Base-by-base conservation (phyloP, 1,284 basidiomycete species). In the Ganoderma meredithae region DNA sequence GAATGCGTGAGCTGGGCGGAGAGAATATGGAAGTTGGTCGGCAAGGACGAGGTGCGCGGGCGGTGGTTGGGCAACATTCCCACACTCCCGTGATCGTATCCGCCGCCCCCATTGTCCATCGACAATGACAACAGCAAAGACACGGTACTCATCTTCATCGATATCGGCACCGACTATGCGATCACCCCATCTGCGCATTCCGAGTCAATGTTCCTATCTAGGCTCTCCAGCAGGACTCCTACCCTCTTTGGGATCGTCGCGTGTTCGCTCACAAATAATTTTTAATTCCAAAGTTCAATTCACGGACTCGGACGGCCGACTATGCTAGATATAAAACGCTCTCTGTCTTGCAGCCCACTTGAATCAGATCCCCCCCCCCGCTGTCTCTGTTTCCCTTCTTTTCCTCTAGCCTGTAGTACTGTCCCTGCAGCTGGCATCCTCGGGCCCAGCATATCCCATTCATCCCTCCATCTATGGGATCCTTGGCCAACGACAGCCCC, bases 141-240 rank as follows among this genome's bases (percentile, higher is more conserved):
- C n/a, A n/a, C n/a, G n/a, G n/a, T n/a, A n/a, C n/a, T n/a, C n/a
- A n/a, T n/a, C n/a, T n/a, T n/a, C n/a, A n/a, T n/a, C n/a, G n/a
- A n/a, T n/a, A n/a, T n/a, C n/a, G n/a, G n/a, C n/a, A n/a, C 25
- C 52, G 52, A 12, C 52, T 53, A 6, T 3, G 27, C 25, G 6
- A 25, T 27, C 49, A 31, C 31, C 27, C 52, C 3, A 27, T 53
- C 27, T 13, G 13, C 10, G 27, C 17, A 4, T 31, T 53, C 47
- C 22, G 47, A 49, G 47, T 49, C 47, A 49, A 49, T 49, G 47
- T 49, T 49, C 47, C 47, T 49, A 49, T 10, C 47, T 49, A 49
- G 47, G 47, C 47, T 22, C 9, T 49, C 22, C 47, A 10, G 6
- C n/a, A 22, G 7, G 44, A 22, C 44, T 47, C 44, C 44, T 47